Percentiles rank a stretch among this genome's conserved stretches.
These are phyloP conservation scores for Verticillium isaacii DNA, from an alignment of 2,329 filamentous ascomycete genomes.

Conservation along the genomic window DNA sequence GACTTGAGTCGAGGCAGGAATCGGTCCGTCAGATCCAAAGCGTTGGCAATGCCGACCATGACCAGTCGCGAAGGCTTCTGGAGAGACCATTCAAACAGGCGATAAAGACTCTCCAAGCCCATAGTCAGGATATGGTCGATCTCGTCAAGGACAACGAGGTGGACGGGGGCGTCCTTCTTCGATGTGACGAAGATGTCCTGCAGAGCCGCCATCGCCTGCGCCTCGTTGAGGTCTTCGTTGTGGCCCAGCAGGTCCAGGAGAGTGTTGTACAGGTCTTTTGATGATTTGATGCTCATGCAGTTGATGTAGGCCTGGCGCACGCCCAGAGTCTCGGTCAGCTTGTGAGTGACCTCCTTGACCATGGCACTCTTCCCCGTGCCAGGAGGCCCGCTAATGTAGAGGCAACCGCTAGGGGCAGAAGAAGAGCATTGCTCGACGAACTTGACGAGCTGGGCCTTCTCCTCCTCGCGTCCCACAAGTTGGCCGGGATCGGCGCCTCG, in stretches of 20 bases:
- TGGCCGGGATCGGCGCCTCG: conserved; percentile 70
- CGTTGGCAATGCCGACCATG: conserved; percentile 91
- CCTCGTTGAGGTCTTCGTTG: conserved; percentile 54
- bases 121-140: conserved; percentile 90
- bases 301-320: conserved; percentile 80
- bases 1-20: conserved; percentile 91
- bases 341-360: conserved; percentile 71
- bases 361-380: conserved; percentile 97
- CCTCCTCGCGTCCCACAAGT: conserved; percentile 71
- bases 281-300: conserved; percentile 93
- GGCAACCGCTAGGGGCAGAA: conserved; percentile 65
- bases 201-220: conserved; percentile 62
- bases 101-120: conserved; percentile 84
- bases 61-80: conserved; percentile 73
- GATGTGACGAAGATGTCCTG: conserved; percentile 66
- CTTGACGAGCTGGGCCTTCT: conserved; percentile 57
- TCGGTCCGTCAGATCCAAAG: conserved; percentile 89
- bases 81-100: conserved; percentile 94
- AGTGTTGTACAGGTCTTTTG: conserved; percentile 77
- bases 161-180: conserved; percentile 53
- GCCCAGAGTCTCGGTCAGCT: conserved; percentile 41
- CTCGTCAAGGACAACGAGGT: conserved; percentile 87
- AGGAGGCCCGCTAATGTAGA: conserved; percentile 93
- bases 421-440: conserved; percentile 66
- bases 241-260: conserved; percentile 66